These are phyloP conservation scores for Alnus glutinosa DNA, from an alignment of 306 rosid genomes.

Conservation along the genomic window DNA sequence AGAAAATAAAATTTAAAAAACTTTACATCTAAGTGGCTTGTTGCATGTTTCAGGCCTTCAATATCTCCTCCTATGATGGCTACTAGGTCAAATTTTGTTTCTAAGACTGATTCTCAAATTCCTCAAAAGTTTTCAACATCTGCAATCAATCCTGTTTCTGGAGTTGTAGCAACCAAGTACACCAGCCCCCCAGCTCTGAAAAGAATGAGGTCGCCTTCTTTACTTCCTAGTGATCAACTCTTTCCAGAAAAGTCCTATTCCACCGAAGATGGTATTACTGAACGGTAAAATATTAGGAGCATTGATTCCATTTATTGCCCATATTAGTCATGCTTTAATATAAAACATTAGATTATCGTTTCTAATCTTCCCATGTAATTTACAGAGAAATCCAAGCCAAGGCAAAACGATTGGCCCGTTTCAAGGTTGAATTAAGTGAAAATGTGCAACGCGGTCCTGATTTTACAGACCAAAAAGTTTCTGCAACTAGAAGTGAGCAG, in stretches of 20 bases:
- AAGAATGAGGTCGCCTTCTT: constrained; percentile 83
- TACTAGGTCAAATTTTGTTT: constrained; percentile 29
- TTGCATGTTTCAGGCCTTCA: constrained; percentile 39
- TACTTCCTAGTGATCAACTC: constrained; percentile 46
- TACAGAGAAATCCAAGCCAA: constrained; percentile 82
- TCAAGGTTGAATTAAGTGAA: constrained; percentile 74
- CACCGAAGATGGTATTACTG: constrained; percentile 50
- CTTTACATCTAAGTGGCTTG: not conserved
- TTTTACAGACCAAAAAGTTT: constrained; percentile 42
- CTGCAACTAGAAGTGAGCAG: constrained; percentile 39
- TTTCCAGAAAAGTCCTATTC: constrained; percentile 45
- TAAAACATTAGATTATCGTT: constrained; percentile 3
- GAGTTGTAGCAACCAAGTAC: constrained; percentile 32
- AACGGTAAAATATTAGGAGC: constrained; percentile 58
- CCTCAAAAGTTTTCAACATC: constrained; percentile 27
- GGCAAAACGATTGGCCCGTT: constrained; percentile 93
- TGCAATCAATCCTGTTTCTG: constrained; percentile 27
- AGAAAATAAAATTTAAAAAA: too few relatives aligned
- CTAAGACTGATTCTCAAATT: constrained; percentile 26
- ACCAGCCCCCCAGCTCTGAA: constrained; percentile 46
- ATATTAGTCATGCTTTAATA: constrained; percentile 9
- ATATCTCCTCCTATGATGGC: constrained; percentile 38
- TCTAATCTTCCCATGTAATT: constrained; percentile 21
- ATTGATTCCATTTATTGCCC: constrained; percentile 21
- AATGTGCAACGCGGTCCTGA: constrained; percentile 46